A percentile compares a stretch with the other conserved stretches of the same genome.
Evolutionary conservation across 306 rosid genomes (phyloP).

Genomic region (Urtica urens): DNA sequence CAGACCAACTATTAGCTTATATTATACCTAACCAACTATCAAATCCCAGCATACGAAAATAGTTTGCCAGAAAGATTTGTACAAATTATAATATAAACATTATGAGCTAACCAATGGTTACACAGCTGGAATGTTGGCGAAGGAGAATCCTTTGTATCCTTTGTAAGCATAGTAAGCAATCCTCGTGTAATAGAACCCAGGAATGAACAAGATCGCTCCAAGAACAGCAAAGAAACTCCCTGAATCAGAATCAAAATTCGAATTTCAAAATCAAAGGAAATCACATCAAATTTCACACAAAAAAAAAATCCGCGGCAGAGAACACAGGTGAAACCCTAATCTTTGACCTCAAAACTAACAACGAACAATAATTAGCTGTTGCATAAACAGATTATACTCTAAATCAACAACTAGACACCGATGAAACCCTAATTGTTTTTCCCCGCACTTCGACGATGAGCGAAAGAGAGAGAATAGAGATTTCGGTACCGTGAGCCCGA

Average conservation of each 20-base stretch:
- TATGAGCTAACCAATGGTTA: slow-evolving; percentile 16
- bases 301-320: not conserved
- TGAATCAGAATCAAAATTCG: slow-evolving; percentile 17
- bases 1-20: not conserved
- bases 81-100: slow-evolving; percentile 28
- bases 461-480: too few relatives aligned
- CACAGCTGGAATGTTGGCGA: slow-evolving; percentile 91
- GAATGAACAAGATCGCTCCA: slow-evolving; percentile 78
- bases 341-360: too few relatives aligned
- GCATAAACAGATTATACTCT: too few relatives aligned
- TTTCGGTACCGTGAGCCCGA: slow-evolving; percentile 68
- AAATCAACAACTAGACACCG: too few relatives aligned
- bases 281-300: not conserved
- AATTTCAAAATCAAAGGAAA: not conserved
- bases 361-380: too few relatives aligned
- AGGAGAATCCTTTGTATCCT: slow-evolving; percentile 93
- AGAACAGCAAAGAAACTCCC: slow-evolving; percentile 85
- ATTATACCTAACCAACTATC: not conserved
- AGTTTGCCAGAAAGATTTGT: not conserved
- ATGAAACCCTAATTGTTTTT: too few relatives aligned
- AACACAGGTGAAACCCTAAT: not conserved
- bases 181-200: slow-evolving; percentile 93
- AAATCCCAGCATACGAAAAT: not conserved
- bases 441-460: too few relatives aligned
- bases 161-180: slow-evolving; percentile 96